These are phyloP conservation scores for Aspergillus tanneri DNA, from an alignment of 2,329 filamentous ascomycete genomes.

Conservation along the genomic window DNA sequence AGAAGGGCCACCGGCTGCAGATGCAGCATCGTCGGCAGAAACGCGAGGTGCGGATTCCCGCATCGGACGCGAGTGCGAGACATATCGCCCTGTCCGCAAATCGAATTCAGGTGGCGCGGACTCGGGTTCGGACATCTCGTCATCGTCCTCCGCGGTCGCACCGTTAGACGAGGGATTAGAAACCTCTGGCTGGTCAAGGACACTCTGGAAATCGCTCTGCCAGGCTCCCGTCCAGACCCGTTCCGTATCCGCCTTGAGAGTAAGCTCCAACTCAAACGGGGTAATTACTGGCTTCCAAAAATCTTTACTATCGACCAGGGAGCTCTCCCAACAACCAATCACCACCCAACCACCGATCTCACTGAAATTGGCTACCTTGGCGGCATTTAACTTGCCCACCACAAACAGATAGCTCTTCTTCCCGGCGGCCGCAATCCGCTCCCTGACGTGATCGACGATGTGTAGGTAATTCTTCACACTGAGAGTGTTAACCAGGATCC, in stretches of 20 bases:
- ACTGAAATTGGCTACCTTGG: constrained; percentile 93
- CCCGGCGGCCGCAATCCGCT: constrained; percentile 71
- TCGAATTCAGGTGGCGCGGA: constrained; percentile 83
- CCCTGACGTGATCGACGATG: constrained; percentile 71
- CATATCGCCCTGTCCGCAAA: constrained; percentile 79
- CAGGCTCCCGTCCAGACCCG: constrained; percentile 85
- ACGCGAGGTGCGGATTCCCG: constrained; percentile 37
- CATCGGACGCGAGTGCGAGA: constrained; percentile 64
- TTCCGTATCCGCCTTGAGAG: constrained; percentile 70
- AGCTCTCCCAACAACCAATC: constrained; percentile 97
- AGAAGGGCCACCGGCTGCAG: constrained; percentile 26
- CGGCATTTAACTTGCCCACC: constrained; percentile 92
- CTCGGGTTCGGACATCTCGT: constrained; percentile 67
- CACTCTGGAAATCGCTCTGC: constrained; percentile 78
- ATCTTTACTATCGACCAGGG: constrained; percentile 80
- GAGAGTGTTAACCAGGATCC: constrained; percentile 93
- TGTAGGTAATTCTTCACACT: constrained; percentile 86
- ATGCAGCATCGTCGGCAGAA: constrained; percentile 26
- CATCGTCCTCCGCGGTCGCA: constrained; percentile 38
- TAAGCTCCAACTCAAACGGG: constrained; percentile 86
- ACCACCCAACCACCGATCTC: constrained; percentile 97
- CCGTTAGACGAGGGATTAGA: constrained; percentile 23
- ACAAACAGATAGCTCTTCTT: constrained; percentile 98
- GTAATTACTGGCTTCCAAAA: constrained; percentile 90
- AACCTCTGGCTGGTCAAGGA: constrained; percentile 50